Evolutionary conservation across 2,329 filamentous ascomycete species (phyloP).

Genomic region (Didymella exigua): DNA sequence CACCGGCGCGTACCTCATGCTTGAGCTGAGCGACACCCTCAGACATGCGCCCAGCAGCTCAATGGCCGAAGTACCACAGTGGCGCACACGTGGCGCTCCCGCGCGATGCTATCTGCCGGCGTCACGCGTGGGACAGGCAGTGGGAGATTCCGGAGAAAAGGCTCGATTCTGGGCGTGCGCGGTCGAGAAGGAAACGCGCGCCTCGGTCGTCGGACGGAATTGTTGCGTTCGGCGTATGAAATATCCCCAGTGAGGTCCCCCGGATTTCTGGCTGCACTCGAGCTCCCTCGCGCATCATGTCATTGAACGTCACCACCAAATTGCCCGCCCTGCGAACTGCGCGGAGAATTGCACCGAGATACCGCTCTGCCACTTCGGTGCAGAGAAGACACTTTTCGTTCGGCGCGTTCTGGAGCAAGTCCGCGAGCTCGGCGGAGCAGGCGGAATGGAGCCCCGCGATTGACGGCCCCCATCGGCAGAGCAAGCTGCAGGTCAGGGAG

Average conservation of each 20-base stretch:
- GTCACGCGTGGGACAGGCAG: constrained; percentile 19
- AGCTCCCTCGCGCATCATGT: constrained; percentile 29
- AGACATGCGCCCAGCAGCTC: constrained; percentile 64
- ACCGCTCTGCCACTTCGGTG: constrained; percentile 3
- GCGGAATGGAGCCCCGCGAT: constrained; percentile 29
- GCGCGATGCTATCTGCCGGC: constrained; percentile 20
- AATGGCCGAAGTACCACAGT: constrained; percentile 18
- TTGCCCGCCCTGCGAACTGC: constrained; percentile 15
- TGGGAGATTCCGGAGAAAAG: constrained; percentile 24
- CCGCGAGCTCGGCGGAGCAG: constrained; percentile 23
- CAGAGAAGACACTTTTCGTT: constrained; percentile 22
- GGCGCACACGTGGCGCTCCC: constrained; percentile 25
- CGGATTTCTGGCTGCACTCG: not conserved
- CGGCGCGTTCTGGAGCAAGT: constrained; percentile 28
- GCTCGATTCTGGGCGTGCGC: constrained; percentile 8
- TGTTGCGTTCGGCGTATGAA: constrained; percentile 23
- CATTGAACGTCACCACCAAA: constrained; percentile 34
- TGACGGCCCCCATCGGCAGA: constrained; percentile 26
- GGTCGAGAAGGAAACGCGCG: constrained; percentile 11
- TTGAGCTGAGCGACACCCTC: constrained; percentile 67
- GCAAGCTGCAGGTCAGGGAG: constrained; percentile 27
- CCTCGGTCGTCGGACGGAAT: constrained; percentile 16
- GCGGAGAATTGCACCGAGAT: constrained; percentile 9
- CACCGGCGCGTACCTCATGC: constrained; percentile 63
- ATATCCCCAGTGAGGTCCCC: constrained; percentile 6